Percentiles rank a stretch among this genome's conserved stretches.
phyloP scores from a whole-genome alignment of 2,329 filamentous ascomycete species.

The Penicillium sclerotiorum region DNA sequence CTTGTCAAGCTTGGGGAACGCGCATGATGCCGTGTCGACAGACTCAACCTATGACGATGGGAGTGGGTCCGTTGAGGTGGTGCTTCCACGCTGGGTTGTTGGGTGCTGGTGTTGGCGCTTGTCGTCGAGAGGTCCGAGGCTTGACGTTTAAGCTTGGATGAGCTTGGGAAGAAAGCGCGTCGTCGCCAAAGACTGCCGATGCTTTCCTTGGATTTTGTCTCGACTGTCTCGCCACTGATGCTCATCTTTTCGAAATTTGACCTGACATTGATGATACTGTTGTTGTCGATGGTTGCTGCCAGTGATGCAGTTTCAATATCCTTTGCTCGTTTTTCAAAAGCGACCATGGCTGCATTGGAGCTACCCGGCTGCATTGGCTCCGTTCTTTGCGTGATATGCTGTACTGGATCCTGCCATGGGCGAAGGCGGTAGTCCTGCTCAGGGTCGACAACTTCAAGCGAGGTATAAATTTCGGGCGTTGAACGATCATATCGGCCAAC shows the following conservation, averaged over 20 bases:
- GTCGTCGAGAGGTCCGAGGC: constrained; percentile 34
- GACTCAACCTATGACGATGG: constrained; percentile 42
- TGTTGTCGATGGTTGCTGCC: constrained; percentile 57
- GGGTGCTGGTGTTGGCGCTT: constrained; percentile 27
- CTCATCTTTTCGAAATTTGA: constrained; percentile 48
- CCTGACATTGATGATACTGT: constrained; percentile 47
- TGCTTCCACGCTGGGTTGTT: constrained; percentile 21
- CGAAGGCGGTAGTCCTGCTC: constrained; percentile 38
- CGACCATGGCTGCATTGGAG: constrained; percentile 59
- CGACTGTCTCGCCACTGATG: constrained; percentile 35
- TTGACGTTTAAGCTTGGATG: constrained; percentile 51
- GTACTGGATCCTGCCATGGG: constrained; percentile 54
- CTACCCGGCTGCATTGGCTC: constrained; percentile 51
- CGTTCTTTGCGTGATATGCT: constrained; percentile 31
- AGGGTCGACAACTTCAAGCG: constrained; percentile 24
- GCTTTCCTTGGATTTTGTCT: constrained; percentile 46
- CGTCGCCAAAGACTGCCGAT: constrained; percentile 54
- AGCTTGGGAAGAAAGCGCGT: constrained; percentile 46
- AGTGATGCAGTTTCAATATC: constrained; percentile 59
- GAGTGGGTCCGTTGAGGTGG: constrained; percentile 31
- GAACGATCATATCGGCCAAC: constrained; percentile 23
- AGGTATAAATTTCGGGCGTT: constrained; percentile 18
- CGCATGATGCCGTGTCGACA: constrained; percentile 33
- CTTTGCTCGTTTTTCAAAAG: constrained; percentile 52
- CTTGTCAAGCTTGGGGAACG: constrained; percentile 45